Evolutionary conservation across 208 protist genomes (phyloP), one percentile per base, ranked within the genome.

Genomic region (Leishmania major): DNA sequence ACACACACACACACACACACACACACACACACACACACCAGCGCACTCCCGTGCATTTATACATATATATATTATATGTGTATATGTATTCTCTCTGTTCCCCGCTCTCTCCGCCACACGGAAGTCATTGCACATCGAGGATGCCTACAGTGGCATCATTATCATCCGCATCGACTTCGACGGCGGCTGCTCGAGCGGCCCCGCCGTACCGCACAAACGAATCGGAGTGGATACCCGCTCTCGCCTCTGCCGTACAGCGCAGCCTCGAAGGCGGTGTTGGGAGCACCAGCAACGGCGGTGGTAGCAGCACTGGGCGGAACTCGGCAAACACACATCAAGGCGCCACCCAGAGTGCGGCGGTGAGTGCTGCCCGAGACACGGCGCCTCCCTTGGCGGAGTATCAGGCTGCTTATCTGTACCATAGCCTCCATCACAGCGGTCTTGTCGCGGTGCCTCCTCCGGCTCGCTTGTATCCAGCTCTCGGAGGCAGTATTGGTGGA

Each of bases 151-250:
- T 51, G 25, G 5, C 51, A 51, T n/a, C 73, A 64, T n/a, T 51
- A 6, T 13, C 25, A 64, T 57, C 73, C 51, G 19, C 73, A 19
- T 57, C 73, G 51, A 77, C 35, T 28, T 78, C 25, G 35, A 22
- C 57, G 28, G 75, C 55, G 35, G 40, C n/a, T 28, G 13, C 75
- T 10, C 17, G 51, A n/a, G 37, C 60, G 13, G 47, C 81, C n/a
- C 53, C 74, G 13, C 86, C 86, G 19, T 89, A 85, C 51, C 82
- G 80, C 71, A 86, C 84, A 31, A 89, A 89, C 47, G 35, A 47
- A 22, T 28, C 40, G 13, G 80, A 87, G 43, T 89, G 86, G 86
- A 31, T 84, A 10, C 47, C 70, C 7, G 71, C 78, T 3, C 74
- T 89, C 7, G 22, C 83, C 28, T 60, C 8, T 35, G 86, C 83